phyloP scores from a whole-genome alignment of 768 basidiomycete genomes.

The Boletus speciosus region DNA sequence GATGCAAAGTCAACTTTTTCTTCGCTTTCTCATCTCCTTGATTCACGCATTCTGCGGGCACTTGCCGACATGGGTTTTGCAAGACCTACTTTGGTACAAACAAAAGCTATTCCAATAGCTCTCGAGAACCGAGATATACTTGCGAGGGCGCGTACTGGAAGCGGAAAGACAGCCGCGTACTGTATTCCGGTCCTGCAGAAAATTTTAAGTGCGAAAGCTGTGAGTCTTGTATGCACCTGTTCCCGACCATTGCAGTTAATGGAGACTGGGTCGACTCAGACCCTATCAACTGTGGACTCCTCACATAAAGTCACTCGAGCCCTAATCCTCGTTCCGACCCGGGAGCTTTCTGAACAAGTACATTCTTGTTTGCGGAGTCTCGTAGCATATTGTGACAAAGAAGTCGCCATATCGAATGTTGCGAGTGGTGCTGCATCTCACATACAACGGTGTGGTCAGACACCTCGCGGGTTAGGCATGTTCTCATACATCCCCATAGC shows the following conservation, averaged over 20 bases:
- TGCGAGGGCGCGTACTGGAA: constrained; percentile 91
- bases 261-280: constrained; percentile 16
- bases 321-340: constrained; percentile 82
- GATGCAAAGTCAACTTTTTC: constrained; percentile 51
- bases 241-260: not conserved
- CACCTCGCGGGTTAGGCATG: not conserved
- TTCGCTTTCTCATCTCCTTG: constrained; percentile 73
- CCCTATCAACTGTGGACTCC: constrained; percentile 37
- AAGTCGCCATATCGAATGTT: constrained; percentile 69
- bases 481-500: constrained; percentile 31
- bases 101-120: constrained; percentile 88
- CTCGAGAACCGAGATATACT: constrained; percentile 88
- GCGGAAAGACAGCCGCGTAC: constrained; percentile 96
- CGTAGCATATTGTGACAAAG: constrained; percentile 74
- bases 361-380: constrained; percentile 61
- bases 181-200: constrained; percentile 89
- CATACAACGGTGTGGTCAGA: constrained; percentile 58
- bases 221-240: constrained; percentile 37
- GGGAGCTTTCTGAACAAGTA: constrained; percentile 92
- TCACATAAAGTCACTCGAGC: constrained; percentile 62
- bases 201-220: constrained; percentile 75
- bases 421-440: constrained; percentile 68
- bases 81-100: constrained; percentile 88
- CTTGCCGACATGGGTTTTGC: constrained; percentile 90
- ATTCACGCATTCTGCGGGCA: constrained; percentile 80